phyloP scores from a whole-genome alignment of 2,329 filamentous ascomycete genomes.

The Hymenoscyphus albidus region DNA sequence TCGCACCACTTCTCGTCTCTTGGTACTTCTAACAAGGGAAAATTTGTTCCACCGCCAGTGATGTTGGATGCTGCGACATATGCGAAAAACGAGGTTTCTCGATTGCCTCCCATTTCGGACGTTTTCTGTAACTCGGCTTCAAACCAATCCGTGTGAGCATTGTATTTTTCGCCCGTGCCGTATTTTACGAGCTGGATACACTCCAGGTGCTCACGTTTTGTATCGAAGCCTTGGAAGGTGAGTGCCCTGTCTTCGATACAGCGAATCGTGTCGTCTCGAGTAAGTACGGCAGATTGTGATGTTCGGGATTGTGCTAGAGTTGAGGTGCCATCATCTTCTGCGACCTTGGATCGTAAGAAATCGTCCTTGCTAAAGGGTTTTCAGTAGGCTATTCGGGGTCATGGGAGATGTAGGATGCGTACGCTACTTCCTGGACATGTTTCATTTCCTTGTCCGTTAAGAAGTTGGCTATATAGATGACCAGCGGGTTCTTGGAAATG shows the following conservation, averaged over 20 bases:
- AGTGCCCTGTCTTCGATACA: constrained; percentile 55
- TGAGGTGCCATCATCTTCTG: constrained; percentile 43
- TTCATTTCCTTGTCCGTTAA: constrained; percentile 43
- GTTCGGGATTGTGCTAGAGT: constrained; percentile 44
- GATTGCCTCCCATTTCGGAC: constrained; percentile 22
- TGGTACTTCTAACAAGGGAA: constrained; percentile 43
- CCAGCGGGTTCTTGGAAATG: constrained; percentile 47
- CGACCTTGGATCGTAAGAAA: constrained; percentile 45
- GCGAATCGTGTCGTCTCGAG: constrained; percentile 44
- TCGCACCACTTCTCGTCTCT: constrained; percentile 46
- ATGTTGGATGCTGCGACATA: constrained; percentile 47
- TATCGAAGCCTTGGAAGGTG: constrained; percentile 52
- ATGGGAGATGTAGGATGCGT: constrained; percentile 15
- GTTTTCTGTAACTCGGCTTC: constrained; percentile 9
- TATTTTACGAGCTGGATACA: constrained; percentile 57
- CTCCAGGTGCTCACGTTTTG: constrained; percentile 51
- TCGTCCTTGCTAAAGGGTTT: constrained; percentile 18
- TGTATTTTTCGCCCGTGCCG: constrained; percentile 52
- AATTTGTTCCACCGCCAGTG: constrained; percentile 55
- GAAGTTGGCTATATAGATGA: constrained; percentile 55
- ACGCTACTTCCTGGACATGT: constrained; percentile 51
- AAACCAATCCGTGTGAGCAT: constrained; percentile 55
- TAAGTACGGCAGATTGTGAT: constrained; percentile 45
- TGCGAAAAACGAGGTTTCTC: constrained; percentile 54
- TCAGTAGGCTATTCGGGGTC: background rate